phyloP scores from a whole-genome alignment of 495 filamentous ascomycete species.

The Wilcoxina mikolae region DNA sequence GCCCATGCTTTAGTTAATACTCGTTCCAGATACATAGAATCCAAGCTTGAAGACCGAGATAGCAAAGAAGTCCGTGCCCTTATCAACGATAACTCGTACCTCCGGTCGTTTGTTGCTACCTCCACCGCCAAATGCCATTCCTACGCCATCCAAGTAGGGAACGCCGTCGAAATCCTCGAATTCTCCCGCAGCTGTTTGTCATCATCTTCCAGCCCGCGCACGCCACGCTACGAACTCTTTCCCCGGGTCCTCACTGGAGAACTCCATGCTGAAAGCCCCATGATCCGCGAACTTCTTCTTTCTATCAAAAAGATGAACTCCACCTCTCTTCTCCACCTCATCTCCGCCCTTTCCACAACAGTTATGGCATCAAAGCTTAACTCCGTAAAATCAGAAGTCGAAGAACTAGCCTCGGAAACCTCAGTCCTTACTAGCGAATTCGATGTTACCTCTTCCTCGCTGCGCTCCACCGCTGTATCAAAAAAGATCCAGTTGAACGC shows the following conservation, averaged over 20 bases:
- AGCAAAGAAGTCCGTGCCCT: conserved; percentile 33
- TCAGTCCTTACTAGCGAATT: conserved; percentile 48
- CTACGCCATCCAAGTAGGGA: conserved; percentile 35
- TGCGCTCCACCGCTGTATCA: conserved; percentile 72
- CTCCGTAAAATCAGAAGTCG: conserved; percentile 29
- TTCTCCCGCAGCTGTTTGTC: conserved; percentile 33
- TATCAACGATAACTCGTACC: conserved; percentile 39
- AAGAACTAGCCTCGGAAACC: conserved; percentile 31
- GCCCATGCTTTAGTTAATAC: neutral
- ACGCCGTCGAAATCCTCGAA: conserved; percentile 36
- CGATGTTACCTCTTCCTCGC: conserved; percentile 50
- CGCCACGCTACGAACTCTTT: conserved; percentile 40
- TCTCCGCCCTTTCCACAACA: conserved; percentile 10
- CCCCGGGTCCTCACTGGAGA: conserved; percentile 44
- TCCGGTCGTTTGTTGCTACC: conserved; percentile 31
- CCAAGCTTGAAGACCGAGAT: conserved; percentile 32
- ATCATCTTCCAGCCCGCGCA: conserved; percentile 26
- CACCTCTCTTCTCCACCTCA: conserved; percentile 21
- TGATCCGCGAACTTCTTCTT: conserved; percentile 41
- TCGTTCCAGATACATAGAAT: conserved; percentile 19
- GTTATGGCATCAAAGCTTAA: conserved; percentile 28
- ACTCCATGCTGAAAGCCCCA: conserved; percentile 34
- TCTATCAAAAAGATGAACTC: conserved; percentile 40
- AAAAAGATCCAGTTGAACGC: conserved; percentile 77
- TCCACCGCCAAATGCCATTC: conserved; percentile 30